These are phyloP conservation scores for Sclerotinia borealis DNA, from an alignment of 2,329 filamentous ascomycete genomes.

Conservation along the genomic window DNA sequence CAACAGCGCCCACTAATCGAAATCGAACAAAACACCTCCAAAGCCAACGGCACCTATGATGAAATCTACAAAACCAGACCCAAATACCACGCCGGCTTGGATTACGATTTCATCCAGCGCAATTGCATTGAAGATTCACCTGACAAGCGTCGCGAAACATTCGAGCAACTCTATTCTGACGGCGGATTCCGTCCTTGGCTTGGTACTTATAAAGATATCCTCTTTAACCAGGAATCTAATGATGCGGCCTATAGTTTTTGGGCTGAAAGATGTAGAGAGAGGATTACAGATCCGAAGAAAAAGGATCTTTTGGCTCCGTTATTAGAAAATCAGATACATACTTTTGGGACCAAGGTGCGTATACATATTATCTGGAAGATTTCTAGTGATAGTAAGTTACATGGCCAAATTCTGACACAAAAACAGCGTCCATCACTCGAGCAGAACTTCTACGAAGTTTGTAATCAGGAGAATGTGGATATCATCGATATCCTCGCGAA, in stretches of 20 bases:
- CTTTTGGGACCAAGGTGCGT: slow-evolving; percentile 5
- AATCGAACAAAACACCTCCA: slow-evolving; percentile 39
- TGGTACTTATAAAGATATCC: slow-evolving; percentile 41
- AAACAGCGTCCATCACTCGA: neutral
- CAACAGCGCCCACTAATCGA: slow-evolving; percentile 39
- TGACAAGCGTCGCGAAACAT: slow-evolving; percentile 40
- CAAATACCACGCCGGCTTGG: slow-evolving; percentile 45
- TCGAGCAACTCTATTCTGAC: slow-evolving; percentile 39
- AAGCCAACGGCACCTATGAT: slow-evolving; percentile 33
- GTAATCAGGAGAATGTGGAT: slow-evolving; percentile 5
- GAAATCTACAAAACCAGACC: slow-evolving; percentile 40
- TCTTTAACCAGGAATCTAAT: slow-evolving; percentile 40
- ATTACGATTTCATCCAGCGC: slow-evolving; percentile 41
- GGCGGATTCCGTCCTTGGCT: slow-evolving; percentile 45
- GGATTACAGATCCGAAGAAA: slow-evolving; percentile 34
- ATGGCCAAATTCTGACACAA: no score
- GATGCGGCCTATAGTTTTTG: slow-evolving; percentile 44
- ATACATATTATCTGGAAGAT: no score
- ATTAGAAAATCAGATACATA: neutral
- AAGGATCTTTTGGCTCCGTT: slow-evolving; percentile 1
- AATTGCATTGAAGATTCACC: slow-evolving; percentile 39
- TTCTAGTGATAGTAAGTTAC: no score
- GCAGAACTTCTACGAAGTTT: slow-evolving; percentile 5
- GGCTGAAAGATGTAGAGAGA: slow-evolving; percentile 38
- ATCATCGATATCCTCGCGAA: neutral